Conservation (phyloP, 306 rosid species). For the Lotus japonicus region DNA sequence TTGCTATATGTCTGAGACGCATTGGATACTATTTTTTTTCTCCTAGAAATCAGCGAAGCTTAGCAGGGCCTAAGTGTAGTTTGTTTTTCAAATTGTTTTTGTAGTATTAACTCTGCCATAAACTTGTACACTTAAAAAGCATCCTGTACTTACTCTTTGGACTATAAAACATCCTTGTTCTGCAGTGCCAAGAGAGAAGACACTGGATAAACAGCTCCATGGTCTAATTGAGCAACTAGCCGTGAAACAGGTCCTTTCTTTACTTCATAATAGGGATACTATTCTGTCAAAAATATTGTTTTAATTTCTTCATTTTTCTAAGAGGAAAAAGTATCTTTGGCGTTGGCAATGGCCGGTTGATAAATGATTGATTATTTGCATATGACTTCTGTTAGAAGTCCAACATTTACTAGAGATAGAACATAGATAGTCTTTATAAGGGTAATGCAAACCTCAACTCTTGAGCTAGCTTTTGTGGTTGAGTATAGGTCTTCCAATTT, state of each 20-base stretch:
- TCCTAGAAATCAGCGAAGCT: not conserved
- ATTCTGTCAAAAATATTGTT: not conserved
- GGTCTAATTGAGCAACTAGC: constrained; percentile 88
- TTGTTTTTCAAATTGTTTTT: too few species aligned
- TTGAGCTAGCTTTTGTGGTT: too few species aligned
- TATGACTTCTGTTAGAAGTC: too few species aligned
- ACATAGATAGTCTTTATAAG: too few species aligned
- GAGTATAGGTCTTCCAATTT: too few species aligned
- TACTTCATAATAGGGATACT: not conserved
- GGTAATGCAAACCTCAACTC: too few species aligned
- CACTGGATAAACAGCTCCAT: constrained; percentile 81
- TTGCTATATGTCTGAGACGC: not conserved
- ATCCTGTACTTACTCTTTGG: constrained; percentile 2
- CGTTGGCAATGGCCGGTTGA: constrained; percentile 20
- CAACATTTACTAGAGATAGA: too few species aligned
- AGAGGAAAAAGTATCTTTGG: not conserved
- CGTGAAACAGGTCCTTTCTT: constrained; percentile 54
- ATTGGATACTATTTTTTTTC: not conserved
- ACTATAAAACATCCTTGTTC: constrained; percentile 7
- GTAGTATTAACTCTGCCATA: not conserved
- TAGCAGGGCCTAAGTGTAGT: too few species aligned
- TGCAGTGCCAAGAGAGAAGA: constrained; percentile 87
- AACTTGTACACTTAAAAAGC: not conserved
- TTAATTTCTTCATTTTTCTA: not conserved
- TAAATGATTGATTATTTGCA: constrained; percentile 1